Evolutionary conservation across 2,329 filamentous ascomycete species (phyloP).

Genomic region (Arthrobotrys entomopaga): DNA sequence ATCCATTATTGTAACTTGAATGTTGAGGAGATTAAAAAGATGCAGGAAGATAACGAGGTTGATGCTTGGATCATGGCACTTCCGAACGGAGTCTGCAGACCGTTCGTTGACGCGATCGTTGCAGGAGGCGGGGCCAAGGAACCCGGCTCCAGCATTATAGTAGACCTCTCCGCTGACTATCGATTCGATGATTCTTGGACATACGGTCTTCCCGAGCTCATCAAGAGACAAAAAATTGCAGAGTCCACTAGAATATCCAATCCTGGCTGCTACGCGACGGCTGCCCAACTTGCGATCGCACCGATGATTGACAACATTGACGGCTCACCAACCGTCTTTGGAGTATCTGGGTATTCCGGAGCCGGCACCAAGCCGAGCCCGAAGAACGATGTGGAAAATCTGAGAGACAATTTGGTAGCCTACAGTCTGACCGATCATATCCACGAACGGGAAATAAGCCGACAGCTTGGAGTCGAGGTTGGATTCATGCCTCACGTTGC

Average conservation of each 20-base stretch:
- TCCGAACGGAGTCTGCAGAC: constrained; percentile 93
- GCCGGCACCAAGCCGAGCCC: constrained; percentile 92
- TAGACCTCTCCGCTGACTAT: constrained; percentile 97
- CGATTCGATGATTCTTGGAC: constrained; percentile 87
- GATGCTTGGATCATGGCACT: constrained; percentile 99
- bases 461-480: constrained; percentile 77
- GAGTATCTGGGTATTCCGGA: constrained; percentile 92
- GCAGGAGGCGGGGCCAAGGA: constrained; percentile 64
- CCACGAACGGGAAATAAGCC: constrained; percentile 89
- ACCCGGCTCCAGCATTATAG: constrained; percentile 76
- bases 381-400: constrained; percentile 87
- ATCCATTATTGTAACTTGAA: constrained; percentile 92
- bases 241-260: constrained; percentile 85
- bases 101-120: constrained; percentile 88
- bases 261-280: constrained; percentile 95
- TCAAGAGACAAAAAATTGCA: constrained; percentile 78
- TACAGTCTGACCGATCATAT: constrained; percentile 94
- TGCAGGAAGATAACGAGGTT: constrained; percentile 84
- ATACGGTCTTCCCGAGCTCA: constrained; percentile 88
- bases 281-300: constrained; percentile 86
- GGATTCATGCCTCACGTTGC: constrained; percentile 94
- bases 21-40: constrained; percentile 83
- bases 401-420: constrained; percentile 87
- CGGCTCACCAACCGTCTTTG: constrained; percentile 83
- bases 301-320: constrained; percentile 81